Evolutionary conservation across 805 yeast genomes (phyloP), one percentile per base, ranked within the genome.

Genomic region (Komagataella mondaviorum): DNA sequence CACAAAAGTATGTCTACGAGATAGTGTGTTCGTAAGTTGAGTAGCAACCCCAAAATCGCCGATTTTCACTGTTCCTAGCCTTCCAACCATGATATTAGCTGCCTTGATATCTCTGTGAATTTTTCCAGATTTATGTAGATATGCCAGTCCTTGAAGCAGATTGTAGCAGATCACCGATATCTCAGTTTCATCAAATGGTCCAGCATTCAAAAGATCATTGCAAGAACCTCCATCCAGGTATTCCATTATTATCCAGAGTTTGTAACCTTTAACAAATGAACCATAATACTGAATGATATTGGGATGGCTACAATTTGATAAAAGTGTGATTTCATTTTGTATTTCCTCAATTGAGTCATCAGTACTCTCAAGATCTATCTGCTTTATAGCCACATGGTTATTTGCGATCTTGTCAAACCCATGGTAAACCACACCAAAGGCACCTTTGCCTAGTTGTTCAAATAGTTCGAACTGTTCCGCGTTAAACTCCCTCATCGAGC

Each of bases 41-140:
- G 97, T 87, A 1, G 98, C 95, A 8, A 91, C 96, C 1, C 98
- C 98, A 66, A 91, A 93, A 66, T 93, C 99, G 72, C 98, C 91
- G 45, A 93, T 74, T 61, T 87, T 88, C 4, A 93, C 95, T 50
- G 76, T 78, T 6, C 99, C 99, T 49, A 86, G 93, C 57, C 85
- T 86, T 36, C 62, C 59, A 16, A 87, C 62, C 44, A 87, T 68
- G 23, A 88, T 77, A 60, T 87, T 87, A 0, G 95, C 96, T 1
- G 96, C 91, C 62, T 88, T 91, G 51, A 91, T 86, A 64, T 91
- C 98, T 54, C 98, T 69, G 63, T 91, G 99, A 46, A 91, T 90
- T 59, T 85, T 83, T 7, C 88, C 88, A 54, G 74, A 81, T 4
- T 66, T 64, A 59, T 85, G 96, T 62, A 85, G 65, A 63, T 85